These are phyloP conservation scores for Colletotrichum acutatum DNA, from an alignment of 2,329 filamentous ascomycete species.

Conservation along the genomic window DNA sequence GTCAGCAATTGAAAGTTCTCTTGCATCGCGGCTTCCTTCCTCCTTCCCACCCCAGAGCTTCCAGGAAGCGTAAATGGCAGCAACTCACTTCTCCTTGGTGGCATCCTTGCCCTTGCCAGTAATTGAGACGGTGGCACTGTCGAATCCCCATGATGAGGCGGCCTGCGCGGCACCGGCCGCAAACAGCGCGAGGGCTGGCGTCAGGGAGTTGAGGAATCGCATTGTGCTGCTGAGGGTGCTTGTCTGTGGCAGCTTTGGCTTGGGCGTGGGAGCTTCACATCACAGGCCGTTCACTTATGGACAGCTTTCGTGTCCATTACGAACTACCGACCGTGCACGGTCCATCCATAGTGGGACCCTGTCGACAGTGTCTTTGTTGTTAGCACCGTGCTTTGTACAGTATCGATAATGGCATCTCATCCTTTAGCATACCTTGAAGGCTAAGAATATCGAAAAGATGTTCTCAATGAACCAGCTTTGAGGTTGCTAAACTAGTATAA, in stretches of 20 bases:
- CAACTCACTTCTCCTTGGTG: slow-evolving; percentile 73
- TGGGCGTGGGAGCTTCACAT: slow-evolving; percentile 31
- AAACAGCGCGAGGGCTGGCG: slow-evolving; percentile 56
- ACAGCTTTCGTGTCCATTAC: slow-evolving; percentile 38
- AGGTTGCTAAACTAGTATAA: background rate
- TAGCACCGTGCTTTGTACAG: background rate
- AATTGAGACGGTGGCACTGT: slow-evolving; percentile 76
- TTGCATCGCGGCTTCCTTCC: background rate
- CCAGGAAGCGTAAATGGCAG: slow-evolving; percentile 35
- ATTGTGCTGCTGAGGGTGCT: slow-evolving; percentile 43
- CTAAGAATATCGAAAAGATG: too few relatives aligned
- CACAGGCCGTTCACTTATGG: slow-evolving; percentile 31
- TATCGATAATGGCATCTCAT: background rate
- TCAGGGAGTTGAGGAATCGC: slow-evolving; percentile 53
- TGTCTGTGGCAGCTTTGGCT: slow-evolving; percentile 35
- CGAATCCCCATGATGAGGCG: slow-evolving; percentile 76
- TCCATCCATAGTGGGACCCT: slow-evolving; percentile 5
- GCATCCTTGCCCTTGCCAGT: slow-evolving; percentile 72
- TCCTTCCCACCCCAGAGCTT: slow-evolving; percentile 7
- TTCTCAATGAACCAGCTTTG: background rate
- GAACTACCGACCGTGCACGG: slow-evolving; percentile 32
- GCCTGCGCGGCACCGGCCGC: slow-evolving; percentile 63
- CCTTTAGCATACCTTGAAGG: too few relatives aligned
- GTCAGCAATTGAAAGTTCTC: slow-evolving; percentile 18
- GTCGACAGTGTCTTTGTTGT: background rate